Evolutionary conservation across 345 rosid species (phyloP).

Genomic region (Fremontodendron californicum): DNA sequence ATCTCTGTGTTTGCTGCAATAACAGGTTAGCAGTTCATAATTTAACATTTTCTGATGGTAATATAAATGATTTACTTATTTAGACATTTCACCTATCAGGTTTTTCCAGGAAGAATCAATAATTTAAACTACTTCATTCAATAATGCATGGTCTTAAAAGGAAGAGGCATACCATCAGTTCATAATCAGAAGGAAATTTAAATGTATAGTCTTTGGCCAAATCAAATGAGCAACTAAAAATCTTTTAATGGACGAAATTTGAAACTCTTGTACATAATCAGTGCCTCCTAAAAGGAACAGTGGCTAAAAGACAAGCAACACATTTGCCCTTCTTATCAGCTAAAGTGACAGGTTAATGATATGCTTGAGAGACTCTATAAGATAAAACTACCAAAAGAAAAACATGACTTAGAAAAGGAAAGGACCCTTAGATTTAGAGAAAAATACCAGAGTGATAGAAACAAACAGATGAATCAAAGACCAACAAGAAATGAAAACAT

Average conservation of each 20-base stretch:
- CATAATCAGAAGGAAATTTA: neutral
- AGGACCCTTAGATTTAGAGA: constrained; percentile 12
- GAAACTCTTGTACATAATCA: constrained; percentile 3
- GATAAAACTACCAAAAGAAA: constrained; percentile 13
- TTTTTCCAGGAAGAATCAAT: neutral
- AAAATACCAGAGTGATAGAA: constrained; percentile 1
- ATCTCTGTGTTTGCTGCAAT: neutral
- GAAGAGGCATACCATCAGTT: neutral
- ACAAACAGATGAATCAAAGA: constrained; percentile 20
- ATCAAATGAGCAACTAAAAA: constrained; percentile 4
- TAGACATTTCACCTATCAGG: neutral
- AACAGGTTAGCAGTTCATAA: neutral
- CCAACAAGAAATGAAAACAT: constrained; percentile 22
- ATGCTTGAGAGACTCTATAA: constrained; percentile 17
- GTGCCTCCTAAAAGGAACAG: constrained; percentile 4
- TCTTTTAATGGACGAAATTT: constrained; percentile 1
- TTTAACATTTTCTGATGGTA: neutral
- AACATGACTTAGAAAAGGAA: constrained; percentile 20
- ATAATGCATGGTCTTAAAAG: neutral
- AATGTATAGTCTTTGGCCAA: neutral
- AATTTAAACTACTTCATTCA: neutral
- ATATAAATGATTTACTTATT: neutral
- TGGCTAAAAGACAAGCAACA: constrained; percentile 25
- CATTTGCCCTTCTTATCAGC: constrained; percentile 13
- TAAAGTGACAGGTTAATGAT: constrained; percentile 8